Evolutionary conservation across 805 yeast genomes (phyloP).

Genomic region (Kuraishia cidri): DNA sequence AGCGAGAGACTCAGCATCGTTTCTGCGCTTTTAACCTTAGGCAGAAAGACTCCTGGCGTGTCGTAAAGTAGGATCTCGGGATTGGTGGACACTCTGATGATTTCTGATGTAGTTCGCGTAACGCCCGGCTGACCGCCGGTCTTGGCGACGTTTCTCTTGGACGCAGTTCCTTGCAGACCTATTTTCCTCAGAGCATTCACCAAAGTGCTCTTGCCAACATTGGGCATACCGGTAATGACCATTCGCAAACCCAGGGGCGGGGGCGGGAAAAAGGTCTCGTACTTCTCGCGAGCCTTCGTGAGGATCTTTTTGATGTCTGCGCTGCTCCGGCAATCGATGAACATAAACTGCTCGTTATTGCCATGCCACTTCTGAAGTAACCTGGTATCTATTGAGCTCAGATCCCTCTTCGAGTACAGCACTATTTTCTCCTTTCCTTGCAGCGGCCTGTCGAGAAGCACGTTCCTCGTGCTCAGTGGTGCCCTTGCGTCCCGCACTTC

Average conservation of each 20-base stretch:
- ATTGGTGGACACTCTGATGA: conserved; percentile 49
- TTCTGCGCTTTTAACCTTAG: conserved; percentile 53
- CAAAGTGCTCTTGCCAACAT: conserved; percentile 91
- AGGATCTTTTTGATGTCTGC: conserved; percentile 43
- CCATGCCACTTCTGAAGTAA: conserved; percentile 40
- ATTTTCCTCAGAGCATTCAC: conserved; percentile 60
- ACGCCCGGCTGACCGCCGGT: conserved; percentile 91
- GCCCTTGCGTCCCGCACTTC: conserved; percentile 89
- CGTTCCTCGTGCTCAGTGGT: conserved; percentile 77
- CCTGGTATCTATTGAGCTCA: conserved; percentile 32
- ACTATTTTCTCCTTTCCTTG: conserved; percentile 48
- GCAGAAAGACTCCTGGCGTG: conserved; percentile 89
- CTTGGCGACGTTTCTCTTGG: conserved; percentile 56
- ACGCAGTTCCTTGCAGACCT: conserved; percentile 14
- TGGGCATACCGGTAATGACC: conserved; percentile 90
- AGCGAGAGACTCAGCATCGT: conserved; percentile 70
- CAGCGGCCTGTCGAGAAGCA: conserved; percentile 61
- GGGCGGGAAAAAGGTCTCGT: conserved; percentile 42
- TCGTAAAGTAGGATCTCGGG: conserved; percentile 73
- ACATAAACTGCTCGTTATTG: conserved; percentile 32
- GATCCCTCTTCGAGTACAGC: conserved; percentile 71
- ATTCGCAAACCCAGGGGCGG: conserved; percentile 80
- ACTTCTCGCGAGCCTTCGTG: conserved; percentile 34
- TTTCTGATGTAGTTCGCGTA: conserved; percentile 69
- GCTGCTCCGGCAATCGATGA: conserved; percentile 48